Conservation (phyloP, 2,329 filamentous ascomycete genomes). For the Mollisia scopiformis region DNA sequence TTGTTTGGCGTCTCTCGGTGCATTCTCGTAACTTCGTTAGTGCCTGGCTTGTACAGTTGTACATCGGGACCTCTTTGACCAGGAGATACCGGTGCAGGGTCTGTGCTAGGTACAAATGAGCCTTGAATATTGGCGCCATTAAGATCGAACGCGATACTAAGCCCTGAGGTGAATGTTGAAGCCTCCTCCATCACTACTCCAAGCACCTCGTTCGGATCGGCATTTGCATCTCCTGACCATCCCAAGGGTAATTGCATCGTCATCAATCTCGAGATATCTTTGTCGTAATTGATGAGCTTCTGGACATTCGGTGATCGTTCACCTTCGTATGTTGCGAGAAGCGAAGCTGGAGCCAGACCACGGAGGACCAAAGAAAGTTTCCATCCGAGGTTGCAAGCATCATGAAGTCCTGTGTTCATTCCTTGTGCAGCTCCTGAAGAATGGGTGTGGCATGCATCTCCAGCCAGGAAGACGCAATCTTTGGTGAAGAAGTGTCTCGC, state of each 20-base stretch:
- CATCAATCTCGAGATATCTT: constrained; percentile 43
- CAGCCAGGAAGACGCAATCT: constrained; percentile 57
- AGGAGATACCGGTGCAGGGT: constrained; percentile 33
- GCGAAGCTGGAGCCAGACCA: constrained; percentile 43
- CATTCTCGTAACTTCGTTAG: constrained; percentile 45
- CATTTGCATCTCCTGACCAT: constrained; percentile 44
- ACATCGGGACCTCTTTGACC: constrained; percentile 52
- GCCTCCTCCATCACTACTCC: constrained; percentile 60
- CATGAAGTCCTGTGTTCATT: constrained; percentile 60
- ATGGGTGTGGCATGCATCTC: constrained; percentile 62
- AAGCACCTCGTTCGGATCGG: constrained; percentile 50
- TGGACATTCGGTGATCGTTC: constrained; percentile 49
- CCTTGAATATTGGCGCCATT: constrained; percentile 49
- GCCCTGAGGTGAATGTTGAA: constrained; percentile 62
- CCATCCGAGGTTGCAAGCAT: constrained; percentile 64
- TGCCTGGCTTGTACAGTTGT: constrained; percentile 47
- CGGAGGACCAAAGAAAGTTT: constrained; percentile 55
- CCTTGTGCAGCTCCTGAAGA: constrained; percentile 66
- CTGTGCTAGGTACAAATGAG: constrained; percentile 24
- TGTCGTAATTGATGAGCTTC: constrained; percentile 45
- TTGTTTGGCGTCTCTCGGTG: constrained; percentile 48
- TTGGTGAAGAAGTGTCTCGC: constrained; percentile 60
- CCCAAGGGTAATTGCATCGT: constrained; percentile 43
- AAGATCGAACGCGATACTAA: constrained; percentile 57
- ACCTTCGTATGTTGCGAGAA: constrained; percentile 56